These are phyloP conservation scores for Leishmania turanica DNA, from an alignment of 208 protist species.

Conservation along the genomic window DNA sequence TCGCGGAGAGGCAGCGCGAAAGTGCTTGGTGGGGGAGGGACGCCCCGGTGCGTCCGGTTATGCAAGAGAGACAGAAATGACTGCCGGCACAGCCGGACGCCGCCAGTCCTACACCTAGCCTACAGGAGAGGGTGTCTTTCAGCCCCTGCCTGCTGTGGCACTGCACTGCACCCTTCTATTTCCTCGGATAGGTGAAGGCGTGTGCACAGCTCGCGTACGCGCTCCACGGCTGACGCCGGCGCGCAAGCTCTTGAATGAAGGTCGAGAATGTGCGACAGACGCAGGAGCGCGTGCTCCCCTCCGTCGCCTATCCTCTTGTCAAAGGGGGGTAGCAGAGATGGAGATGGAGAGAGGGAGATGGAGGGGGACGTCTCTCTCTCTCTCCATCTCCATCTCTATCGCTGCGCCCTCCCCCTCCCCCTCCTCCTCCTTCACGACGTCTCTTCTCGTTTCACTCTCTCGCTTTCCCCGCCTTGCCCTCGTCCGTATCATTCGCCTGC, in stretches of 20 bases:
- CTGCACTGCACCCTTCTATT: background rate
- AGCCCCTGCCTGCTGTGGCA: background rate
- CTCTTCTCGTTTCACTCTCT: background rate
- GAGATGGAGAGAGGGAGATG: no score
- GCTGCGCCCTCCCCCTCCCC: no score
- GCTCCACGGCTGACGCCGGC: background rate
- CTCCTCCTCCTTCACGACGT: no score
- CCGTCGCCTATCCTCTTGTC: background rate
- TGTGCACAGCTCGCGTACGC: background rate
- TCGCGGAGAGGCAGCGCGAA: background rate
- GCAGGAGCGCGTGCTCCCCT: background rate
- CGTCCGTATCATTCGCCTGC: background rate
- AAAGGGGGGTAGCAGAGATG: background rate
- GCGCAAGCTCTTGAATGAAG: background rate
- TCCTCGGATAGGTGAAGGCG: background rate
- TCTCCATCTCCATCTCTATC: no score
- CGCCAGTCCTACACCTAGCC: background rate
- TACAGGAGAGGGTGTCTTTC: background rate
- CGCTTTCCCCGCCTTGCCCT: background rate
- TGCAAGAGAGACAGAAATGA: background rate
- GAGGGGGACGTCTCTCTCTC: background rate
- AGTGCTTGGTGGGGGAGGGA: background rate
- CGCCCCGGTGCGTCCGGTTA: background rate
- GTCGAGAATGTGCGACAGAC: background rate
- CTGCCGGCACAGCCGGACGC: background rate